A percentile compares a stretch with the other conserved stretches of the same genome.
Evolutionary conservation across 331 rosid genomes (phyloP).

Genomic region (Spiraea crenata): DNA sequence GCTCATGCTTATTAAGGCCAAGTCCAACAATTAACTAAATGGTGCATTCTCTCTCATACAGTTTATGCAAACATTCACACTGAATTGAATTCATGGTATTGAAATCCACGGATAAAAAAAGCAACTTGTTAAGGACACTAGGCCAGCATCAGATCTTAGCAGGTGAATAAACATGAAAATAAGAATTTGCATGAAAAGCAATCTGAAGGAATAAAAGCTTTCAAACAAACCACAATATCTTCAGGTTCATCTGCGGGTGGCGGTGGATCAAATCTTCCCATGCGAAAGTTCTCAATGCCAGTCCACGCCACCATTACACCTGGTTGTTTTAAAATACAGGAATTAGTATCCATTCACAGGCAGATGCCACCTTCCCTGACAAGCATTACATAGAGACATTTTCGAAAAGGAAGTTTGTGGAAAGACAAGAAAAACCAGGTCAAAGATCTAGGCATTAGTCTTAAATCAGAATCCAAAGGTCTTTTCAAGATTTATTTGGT

Average conservation of each 20-base stretch:
- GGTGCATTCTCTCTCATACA: neutral
- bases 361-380: neutral
- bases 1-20: neutral
- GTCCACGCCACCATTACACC: slow-evolving; percentile 99
- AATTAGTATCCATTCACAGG: neutral
- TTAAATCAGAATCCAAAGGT: neutral
- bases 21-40: too few species aligned
- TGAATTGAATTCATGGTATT: neutral
- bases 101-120: neutral
- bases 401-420: neutral
- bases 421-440: neutral
- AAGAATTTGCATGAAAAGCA: neutral
- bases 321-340: slow-evolving; percentile 27
- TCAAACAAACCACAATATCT: slow-evolving; percentile 56
- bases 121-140: neutral
- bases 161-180: neutral
- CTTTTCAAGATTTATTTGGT: neutral
- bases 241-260: slow-evolving; percentile 89
- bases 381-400: neutral
- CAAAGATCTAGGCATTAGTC: neutral
- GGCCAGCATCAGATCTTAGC: neutral
- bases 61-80: neutral
- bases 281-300: slow-evolving; percentile 84
- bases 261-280: slow-evolving; percentile 93
- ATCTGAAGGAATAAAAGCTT: neutral